Evolutionary conservation across 352 stramenopile genomes (phyloP), one percentile per base, ranked within the genome.

Genomic region (Phytopythium aichiense): DNA sequence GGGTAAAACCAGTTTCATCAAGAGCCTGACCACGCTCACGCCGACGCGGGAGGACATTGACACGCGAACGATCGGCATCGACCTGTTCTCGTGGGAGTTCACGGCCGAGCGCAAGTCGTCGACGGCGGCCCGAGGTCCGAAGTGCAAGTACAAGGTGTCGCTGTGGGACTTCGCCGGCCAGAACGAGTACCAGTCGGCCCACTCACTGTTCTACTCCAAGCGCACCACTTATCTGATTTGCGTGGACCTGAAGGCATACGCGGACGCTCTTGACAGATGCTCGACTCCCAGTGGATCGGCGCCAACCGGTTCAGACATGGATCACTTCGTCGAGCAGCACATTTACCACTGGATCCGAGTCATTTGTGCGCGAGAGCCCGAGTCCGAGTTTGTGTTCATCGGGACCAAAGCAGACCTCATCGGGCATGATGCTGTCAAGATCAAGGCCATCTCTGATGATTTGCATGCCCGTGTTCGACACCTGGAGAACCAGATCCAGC

Each of bases 1-100:
- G 65, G 68, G 71, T 5, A 79, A 76, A 42, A 79, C 71, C 0
- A 76, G 68, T 37, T 57, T 79, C 43, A 69, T 76, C 48, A 70
- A 71, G 38, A 74, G 60, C 37, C 58, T 76, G n/a, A 60, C 22
- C 15, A 54, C 42, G n/a, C 58, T 61, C n/a, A 15, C 40, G 23
- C 35, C 60, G 3, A 60, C 42, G 2, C 54, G 73, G 6, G 60
- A 68, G 23, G 35, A 56, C 8, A 61, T 62, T 16, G 65, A 74
- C 38, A 43, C 66, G 22, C 71, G 68, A 3, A 79, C 71, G 2
- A 70, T 76, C 50, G 71, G 71, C 8, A 73, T 79, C 22, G 68
- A 79, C 18, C 50, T 77, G 8, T 63, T 73, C n/a, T 30, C 66
- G 3, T 75, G 64, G 35, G 22, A 57, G 4, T 77, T 77, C n/a